Percentiles rank a stretch among this genome's conserved stretches.
phyloP scores from a whole-genome alignment of 2,329 filamentous ascomycete species.

The Cladosporium sp. region DNA sequence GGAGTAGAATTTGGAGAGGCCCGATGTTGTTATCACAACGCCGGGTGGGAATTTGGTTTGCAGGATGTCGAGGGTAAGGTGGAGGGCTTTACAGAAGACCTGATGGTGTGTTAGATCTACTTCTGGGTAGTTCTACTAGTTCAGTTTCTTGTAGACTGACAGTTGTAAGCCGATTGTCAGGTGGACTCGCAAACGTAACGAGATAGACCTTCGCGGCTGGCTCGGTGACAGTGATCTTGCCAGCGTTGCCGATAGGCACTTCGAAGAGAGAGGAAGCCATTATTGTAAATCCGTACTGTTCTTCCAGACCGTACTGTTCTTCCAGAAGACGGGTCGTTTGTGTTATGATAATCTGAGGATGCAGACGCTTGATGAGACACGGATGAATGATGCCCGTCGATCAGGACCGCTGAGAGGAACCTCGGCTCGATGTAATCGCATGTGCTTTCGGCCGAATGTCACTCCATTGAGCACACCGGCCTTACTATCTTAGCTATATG shows the following conservation, averaged over 20 bases:
- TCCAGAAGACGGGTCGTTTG: not conserved
- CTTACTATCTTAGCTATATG: too few species aligned
- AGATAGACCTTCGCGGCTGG: slow-evolving; percentile 64
- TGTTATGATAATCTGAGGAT: not conserved
- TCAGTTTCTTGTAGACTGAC: slow-evolving; percentile 18
- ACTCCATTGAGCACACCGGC: too few species aligned
- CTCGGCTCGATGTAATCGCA: slow-evolving; percentile 8
- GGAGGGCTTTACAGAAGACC: slow-evolving; percentile 61
- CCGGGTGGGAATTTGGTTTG: slow-evolving; percentile 65
- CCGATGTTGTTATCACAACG: slow-evolving; percentile 72
- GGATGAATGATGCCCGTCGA: not conserved
- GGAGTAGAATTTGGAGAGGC: slow-evolving; percentile 73
- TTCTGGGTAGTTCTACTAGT: not conserved
- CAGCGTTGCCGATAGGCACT: slow-evolving; percentile 26
- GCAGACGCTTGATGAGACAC: not conserved
- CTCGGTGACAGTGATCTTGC: slow-evolving; percentile 58
- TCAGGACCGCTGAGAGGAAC: not conserved
- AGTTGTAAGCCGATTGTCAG: slow-evolving; percentile 72
- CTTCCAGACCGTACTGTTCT: not conserved
- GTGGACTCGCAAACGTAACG: slow-evolving; percentile 65
- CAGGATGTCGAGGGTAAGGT: slow-evolving; percentile 70
- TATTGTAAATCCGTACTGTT: too few species aligned
- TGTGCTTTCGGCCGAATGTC: not conserved
- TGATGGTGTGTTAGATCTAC: slow-evolving; percentile 1
- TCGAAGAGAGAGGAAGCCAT: slow-evolving; percentile 23